Percentiles rank a stretch among this genome's conserved stretches.
These are phyloP conservation scores for Penicillium expansum DNA, from an alignment of 2,329 filamentous ascomycete species.

Conservation along the genomic window DNA sequence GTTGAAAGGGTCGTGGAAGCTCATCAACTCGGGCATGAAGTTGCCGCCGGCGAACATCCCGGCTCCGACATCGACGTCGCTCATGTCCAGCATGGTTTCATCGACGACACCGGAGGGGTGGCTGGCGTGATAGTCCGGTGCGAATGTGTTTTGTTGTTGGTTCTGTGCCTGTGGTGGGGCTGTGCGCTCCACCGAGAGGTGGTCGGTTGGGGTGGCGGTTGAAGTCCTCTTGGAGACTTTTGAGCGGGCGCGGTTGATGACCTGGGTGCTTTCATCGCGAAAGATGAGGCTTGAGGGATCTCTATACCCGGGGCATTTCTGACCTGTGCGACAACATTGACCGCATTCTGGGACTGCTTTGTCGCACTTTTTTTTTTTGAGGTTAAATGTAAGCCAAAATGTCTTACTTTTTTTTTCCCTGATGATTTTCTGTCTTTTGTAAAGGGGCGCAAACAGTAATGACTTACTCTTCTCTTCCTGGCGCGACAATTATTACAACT, in stretches of 20 bases:
- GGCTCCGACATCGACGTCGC: not conserved
- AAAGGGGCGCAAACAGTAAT: not conserved
- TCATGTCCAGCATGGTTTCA: not conserved
- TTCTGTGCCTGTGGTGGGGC: not conserved
- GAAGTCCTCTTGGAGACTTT: not conserved
- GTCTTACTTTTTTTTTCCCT: not conserved
- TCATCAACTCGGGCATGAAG: not conserved
- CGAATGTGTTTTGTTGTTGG: not conserved
- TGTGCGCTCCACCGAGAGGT: not conserved
- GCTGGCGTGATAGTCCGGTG: not conserved
- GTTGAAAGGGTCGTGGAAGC: not conserved
- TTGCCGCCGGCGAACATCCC: not conserved
- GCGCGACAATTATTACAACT: not conserved
- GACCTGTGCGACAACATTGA: not conserved
- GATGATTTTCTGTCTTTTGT: not conserved
- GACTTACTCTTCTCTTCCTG: not conserved
- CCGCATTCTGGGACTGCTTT: not conserved
- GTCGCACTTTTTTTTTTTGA: not conserved
- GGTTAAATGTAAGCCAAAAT: not conserved
- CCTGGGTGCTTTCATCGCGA: not conserved
- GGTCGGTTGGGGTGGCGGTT: not conserved
- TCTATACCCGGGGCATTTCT: not conserved
- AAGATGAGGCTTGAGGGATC: not conserved
- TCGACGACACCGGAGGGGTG: not conserved
- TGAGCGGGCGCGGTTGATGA: not conserved